Evolutionary conservation across 106 monocot genomes (phyloP).

Genomic region (Acanthochlamys bracteata): DNA sequence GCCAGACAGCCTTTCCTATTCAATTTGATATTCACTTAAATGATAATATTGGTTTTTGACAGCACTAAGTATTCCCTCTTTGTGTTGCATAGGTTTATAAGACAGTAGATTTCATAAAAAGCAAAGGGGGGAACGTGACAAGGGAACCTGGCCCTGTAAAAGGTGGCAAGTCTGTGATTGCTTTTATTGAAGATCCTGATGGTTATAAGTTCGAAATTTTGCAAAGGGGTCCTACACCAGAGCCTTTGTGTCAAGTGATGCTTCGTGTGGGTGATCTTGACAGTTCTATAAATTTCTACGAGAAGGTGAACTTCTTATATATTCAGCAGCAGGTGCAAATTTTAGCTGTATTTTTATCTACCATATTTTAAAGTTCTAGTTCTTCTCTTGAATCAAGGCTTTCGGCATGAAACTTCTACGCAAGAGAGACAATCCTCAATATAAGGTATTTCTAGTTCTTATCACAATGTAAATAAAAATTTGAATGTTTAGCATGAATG

Average conservation of each 20-base stretch:
- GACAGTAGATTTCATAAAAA: slow-evolving; percentile 18
- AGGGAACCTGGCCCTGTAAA: slow-evolving; percentile 23
- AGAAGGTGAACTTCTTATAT: slow-evolving; percentile 7
- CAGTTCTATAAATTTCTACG: slow-evolving; percentile 14
- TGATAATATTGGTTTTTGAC: too few relatives aligned
- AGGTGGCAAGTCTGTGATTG: slow-evolving; percentile 16
- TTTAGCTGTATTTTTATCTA: not conserved
- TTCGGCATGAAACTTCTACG: slow-evolving; percentile 95
- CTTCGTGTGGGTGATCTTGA: slow-evolving; percentile 21
- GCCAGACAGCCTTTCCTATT: too few relatives aligned
- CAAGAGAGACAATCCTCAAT: slow-evolving; percentile 82
- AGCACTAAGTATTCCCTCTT: too few relatives aligned
- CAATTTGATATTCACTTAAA: too few relatives aligned
- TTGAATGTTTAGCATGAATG: too few relatives aligned
- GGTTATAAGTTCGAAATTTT: slow-evolving; percentile 20
- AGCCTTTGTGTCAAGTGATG: slow-evolving; percentile 19
- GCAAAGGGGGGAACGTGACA: slow-evolving; percentile 15
- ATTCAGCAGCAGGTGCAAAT: not conserved
- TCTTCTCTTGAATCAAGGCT: slow-evolving; percentile 33
- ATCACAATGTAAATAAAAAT: not conserved
- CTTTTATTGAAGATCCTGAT: slow-evolving; percentile 22
- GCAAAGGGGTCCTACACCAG: slow-evolving; percentile 20
- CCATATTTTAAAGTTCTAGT: not conserved
- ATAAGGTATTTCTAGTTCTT: slow-evolving; percentile 50
- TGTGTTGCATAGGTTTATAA: slow-evolving; percentile 9